These are phyloP conservation scores for Forsythia viridissima DNA, from an alignment of 257 asterid species.

Conservation along the genomic window DNA sequence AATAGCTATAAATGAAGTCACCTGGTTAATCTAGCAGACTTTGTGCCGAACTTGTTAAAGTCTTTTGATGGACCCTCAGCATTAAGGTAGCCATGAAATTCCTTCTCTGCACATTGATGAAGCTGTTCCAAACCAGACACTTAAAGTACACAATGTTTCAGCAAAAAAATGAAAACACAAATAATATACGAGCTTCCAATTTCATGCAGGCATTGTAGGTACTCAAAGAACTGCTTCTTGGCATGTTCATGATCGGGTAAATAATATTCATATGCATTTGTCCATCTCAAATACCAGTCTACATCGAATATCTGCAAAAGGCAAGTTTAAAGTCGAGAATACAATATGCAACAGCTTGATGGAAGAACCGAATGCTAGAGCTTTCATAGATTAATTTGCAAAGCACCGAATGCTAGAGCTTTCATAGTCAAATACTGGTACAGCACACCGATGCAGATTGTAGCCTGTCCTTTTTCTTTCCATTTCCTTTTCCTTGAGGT, in stretches of 20 bases:
- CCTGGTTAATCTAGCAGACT: conserved; percentile 97
- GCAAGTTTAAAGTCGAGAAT: conserved; percentile 22
- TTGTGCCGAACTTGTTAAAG: conserved; percentile 85
- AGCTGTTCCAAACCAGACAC: conserved; percentile 93
- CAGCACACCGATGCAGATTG: not conserved
- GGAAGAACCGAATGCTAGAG: conserved; percentile 9
- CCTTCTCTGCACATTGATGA: conserved; percentile 97
- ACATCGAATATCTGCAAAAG: conserved; percentile 83
- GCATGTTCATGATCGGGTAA: conserved; percentile 73
- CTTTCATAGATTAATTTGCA: not conserved
- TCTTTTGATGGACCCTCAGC: conserved; percentile 74
- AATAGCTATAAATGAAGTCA: conserved; percentile 13
- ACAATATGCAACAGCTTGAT: not conserved
- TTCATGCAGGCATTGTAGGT: conserved; percentile 66
- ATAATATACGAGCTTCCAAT: conserved; percentile 10
- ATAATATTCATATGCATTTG: conserved; percentile 90
- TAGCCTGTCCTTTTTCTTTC: not conserved
- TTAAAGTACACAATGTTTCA: conserved; percentile 36
- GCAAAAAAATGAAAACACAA: not conserved
- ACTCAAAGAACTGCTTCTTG: conserved; percentile 87
- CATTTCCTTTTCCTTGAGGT: not conserved
- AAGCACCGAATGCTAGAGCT: not conserved
- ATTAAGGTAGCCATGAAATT: conserved; percentile 67
- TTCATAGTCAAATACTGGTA: not conserved
- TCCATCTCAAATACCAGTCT: conserved; percentile 90